Percentiles rank a stretch among this genome's conserved stretches.
Conservation (phyloP, 768 basidiomycete genomes). For the Mycena crocata region DNA sequence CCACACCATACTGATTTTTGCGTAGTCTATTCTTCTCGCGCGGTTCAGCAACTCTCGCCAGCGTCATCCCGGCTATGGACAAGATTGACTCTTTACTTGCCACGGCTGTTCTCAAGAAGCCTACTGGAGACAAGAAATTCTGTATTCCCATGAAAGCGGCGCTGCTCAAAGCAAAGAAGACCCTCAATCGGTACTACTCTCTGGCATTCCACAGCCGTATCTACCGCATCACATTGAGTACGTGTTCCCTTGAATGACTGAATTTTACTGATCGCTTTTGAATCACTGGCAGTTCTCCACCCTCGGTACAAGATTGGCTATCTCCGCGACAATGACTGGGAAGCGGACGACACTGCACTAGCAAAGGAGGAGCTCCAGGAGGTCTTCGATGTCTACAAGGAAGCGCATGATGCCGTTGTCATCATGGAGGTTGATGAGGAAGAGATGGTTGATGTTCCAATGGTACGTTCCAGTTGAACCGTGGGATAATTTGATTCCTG, state of each 20-base stretch:
- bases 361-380: constrained; percentile 36
- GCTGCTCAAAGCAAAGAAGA: constrained; percentile 40
- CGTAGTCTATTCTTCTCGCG: constrained; percentile 46
- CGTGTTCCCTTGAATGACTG: constrained; percentile 22
- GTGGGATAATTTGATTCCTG: neutral
- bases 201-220: constrained; percentile 42
- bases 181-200: constrained; percentile 47
- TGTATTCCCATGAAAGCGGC: constrained; percentile 37
- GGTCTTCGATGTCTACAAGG: constrained; percentile 8
- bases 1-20: neutral
- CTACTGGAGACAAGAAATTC: constrained; percentile 19
- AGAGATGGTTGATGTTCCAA: neutral
- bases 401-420: neutral
- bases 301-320: constrained; percentile 50
- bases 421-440: neutral
- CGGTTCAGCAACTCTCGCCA: constrained; percentile 39
- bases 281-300: constrained; percentile 50
- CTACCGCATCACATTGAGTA: constrained; percentile 49
- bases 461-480: neutral
- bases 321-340: constrained; percentile 44
- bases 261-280: neutral
- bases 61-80: constrained; percentile 54
- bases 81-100: constrained; percentile 37
- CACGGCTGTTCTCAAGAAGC: constrained; percentile 19
- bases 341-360: constrained; percentile 37